Base-by-base conservation (phyloP, 257 asterid genomes). In the Asclepias syriaca region DNA sequence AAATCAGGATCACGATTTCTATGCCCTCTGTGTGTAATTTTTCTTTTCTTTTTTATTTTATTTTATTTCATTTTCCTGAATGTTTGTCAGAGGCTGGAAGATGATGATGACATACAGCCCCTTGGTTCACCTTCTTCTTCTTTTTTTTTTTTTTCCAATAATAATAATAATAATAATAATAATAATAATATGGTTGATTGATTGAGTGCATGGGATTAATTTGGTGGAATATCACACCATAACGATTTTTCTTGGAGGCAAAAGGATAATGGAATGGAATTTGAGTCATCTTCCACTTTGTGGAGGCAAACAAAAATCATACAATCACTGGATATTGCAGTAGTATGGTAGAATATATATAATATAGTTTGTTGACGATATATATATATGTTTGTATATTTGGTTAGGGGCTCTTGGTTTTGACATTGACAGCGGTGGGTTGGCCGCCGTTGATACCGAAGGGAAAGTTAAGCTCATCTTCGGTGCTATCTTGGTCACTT, bases 321-420 rank as follows among this genome's bases (percentile, higher is more conserved):
- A 3, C 39, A 34, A 34, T 34, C 39, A 4, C 39, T 34, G 39
- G 39, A 4, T 34, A 11, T 6, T 43, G 48, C 56, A 51, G 56
- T 18, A 51, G 7, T 24, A 19, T 50, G 60, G 60, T n/a, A 55
- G 12, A 21, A n/a, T 56, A 2, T 6, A 22, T 8, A 19, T 16
- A 50, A 50, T 15, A 53, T 15, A 53, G 51, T 56, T 5, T 65
- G 24, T n/a, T 37, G 46, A 50, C 37, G 12, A 21, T 34, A 34
- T 34, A 34, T 34, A 40, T 40, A 40, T 40, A 13, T 14, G 4
- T 71, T 6, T 21, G 48, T 49, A 22, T 18, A 2, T 60, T n/a
- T 74, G 16, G 40, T 53, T 70, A 95, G 98, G 99, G 99, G 15
- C 89, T 92, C 15, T 46, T 87, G 15, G 92, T 95, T 34, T 82